Evolutionary conservation across 257 asterid species (phyloP), one percentile per base, ranked within the genome.

Genomic region (Solanum chiquidenum): DNA sequence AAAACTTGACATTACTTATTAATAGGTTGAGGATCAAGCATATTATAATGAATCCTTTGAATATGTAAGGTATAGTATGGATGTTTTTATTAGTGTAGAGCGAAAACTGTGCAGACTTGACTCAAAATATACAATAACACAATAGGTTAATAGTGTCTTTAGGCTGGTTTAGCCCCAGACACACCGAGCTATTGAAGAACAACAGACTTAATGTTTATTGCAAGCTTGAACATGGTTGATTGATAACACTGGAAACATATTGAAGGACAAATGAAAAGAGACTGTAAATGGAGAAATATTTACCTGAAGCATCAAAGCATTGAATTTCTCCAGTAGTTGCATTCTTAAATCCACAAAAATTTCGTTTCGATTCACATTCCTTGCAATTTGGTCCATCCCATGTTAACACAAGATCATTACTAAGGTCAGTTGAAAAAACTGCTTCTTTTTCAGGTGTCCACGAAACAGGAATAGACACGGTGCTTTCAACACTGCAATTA

Each of bases 391-490:
- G 88, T 27, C 49, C 77, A 71, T 85, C 58, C 98, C 98, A 94
- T 3, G 93, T 88, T 87, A 94, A 89, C 85, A 87, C 86, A n/a
- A 94, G 89, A 88, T 90, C 87, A 31, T 40, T 88, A 12, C 25
- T 42, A 31, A 91, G 90, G 31, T 77, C 85, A 34, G 84, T 82
- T 7, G 91, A 88, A 40, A 92, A 76, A 9, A 35, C 77, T 38
- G 62, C 58, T 10, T 87, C 91, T 77, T 76, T 69, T 83, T 83
- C 75, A 31, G 85, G 38, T 27, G 91, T 87, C 93, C 91, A 84
- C 1, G 94, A 73, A 84, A 92, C 90, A 0, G 98, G 96, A 79
- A 95, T 77, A 0, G 91, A 83, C 85, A 86, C 38, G 60, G 88
- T 92, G 3, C 5, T 82, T 52, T 93, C 46, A 6, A 46, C 35